Base-by-base conservation (phyloP, 2,329 filamentous ascomycete species). In the Truncatella angustata region DNA sequence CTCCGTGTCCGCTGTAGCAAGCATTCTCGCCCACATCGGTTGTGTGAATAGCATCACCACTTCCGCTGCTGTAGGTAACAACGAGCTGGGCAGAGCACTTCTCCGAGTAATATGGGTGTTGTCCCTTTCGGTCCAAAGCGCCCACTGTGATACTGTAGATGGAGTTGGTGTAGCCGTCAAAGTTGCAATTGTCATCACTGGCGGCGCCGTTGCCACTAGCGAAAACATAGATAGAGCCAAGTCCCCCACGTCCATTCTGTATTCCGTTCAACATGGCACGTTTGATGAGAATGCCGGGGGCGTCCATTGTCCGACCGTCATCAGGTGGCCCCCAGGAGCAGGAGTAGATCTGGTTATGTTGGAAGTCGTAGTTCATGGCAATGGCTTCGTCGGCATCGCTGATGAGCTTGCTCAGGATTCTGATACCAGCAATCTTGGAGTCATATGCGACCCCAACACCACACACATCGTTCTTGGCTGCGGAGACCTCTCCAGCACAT, bases 111-210 rank as follows among this genome's bases (percentile, higher is more conserved):
- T 93, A 94, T 0, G 94, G 92, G 66, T 97, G 93, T n/a, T 82
- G 72, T 35, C 93, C 92, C 59, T 88, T 85, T 54, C 90, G 81
- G 67, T 97, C 92, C 56, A 99, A 87, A 30, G 93, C 93, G 34
- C 94, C 94, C 16, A 99, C 91, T 0, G 92, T 96, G 62, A 99
- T 94, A 68, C 91, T 97, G 78, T 97, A 99, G 62, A 99, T 99
- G 67, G 92, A 97, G 76, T 99, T 99, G 54, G 94, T 99, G 72
- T 99, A 99, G 35, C 94, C 94, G 66, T 99, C 94, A 68, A 99
- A 99, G 69, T 99, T 99, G 80, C 94, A 99, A 72, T 99, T 97
- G 69, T 99, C 94, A 43, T 90, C 92, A 58, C 77, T 84, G 3
- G 79, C 77, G 9, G 93, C 95, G 53, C 94, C 94, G 65, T 99